These are phyloP conservation scores for Amoebophrya sp. DNA, from an alignment of 169 alveolate species.

Conservation along the genomic window DNA sequence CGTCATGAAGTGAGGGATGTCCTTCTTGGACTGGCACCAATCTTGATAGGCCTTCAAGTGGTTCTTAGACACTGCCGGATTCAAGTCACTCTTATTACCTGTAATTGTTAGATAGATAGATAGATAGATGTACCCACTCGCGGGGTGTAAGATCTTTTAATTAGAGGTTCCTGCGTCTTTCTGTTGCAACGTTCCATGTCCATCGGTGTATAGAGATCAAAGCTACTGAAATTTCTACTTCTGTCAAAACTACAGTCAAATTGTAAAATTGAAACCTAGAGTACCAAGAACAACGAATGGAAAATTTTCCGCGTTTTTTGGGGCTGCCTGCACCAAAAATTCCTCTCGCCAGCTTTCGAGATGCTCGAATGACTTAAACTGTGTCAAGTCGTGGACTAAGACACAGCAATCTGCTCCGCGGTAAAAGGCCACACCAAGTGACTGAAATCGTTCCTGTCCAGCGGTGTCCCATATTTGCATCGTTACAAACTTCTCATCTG, in stretches of 20 bases:
- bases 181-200: too few relatives aligned
- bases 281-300: constrained; percentile 50
- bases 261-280: too few relatives aligned
- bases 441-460: constrained; percentile 90
- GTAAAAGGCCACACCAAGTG: constrained; percentile 93
- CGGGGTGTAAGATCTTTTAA: too few relatives aligned
- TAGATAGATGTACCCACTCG: too few relatives aligned
- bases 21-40: background rate
- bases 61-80: background rate
- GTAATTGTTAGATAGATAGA: too few relatives aligned
- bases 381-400: constrained; percentile 87
- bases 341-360: constrained; percentile 94
- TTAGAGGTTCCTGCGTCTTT: too few relatives aligned
- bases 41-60: background rate
- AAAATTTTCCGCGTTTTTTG: constrained; percentile 45
- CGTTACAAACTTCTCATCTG: constrained; percentile 84
- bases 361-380: constrained; percentile 75
- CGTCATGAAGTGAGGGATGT: constrained; percentile 7
- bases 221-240: too few relatives aligned
- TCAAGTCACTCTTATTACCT: background rate
- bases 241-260: too few relatives aligned
- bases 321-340: constrained; percentile 79
- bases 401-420: constrained; percentile 99
- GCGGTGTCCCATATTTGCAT: constrained; percentile 90
- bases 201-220: too few relatives aligned